Evolutionary conservation across 192 early-diverging fungal genomes (phyloP).

Genomic region (Coemansia sp.): DNA sequence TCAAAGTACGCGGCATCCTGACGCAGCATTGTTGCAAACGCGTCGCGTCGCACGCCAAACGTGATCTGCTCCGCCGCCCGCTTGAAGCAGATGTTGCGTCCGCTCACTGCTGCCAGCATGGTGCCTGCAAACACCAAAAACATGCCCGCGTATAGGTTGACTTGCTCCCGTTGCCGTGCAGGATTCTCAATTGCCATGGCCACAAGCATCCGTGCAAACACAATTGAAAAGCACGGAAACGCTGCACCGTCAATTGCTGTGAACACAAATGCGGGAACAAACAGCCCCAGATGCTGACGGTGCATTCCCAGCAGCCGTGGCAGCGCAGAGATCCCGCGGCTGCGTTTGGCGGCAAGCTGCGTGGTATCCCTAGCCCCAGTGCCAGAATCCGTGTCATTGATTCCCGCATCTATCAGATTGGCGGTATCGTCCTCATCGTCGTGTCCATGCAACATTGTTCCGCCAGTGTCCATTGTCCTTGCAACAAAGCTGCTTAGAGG

Average conservation of each 20-base stretch:
- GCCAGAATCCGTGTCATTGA: neutral
- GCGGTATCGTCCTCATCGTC: neutral
- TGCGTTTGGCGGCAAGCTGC: conserved; percentile 13
- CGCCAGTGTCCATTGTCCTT: neutral
- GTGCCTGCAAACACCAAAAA: conserved; percentile 67
- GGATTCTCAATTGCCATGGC: conserved; percentile 27
- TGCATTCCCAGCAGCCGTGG: conserved; percentile 46
- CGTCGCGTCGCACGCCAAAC: conserved; percentile 60
- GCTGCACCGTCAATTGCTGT: conserved; percentile 70
- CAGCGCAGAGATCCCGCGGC: conserved; percentile 19
- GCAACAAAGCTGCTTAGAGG: neutral
- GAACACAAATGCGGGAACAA: conserved; percentile 62
- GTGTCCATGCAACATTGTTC: neutral
- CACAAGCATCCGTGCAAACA: conserved; percentile 59
- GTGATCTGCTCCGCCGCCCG: conserved; percentile 74
- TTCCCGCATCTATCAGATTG: neutral
- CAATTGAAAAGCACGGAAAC: conserved; percentile 77
- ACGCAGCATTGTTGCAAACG: conserved; percentile 73
- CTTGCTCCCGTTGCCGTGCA: conserved; percentile 29
- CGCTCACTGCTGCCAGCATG: conserved; percentile 57
- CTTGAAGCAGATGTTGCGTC: conserved; percentile 62
- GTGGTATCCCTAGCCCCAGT: conserved; percentile 2
- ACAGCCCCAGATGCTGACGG: conserved; percentile 32
- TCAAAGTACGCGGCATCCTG: conserved; percentile 93
- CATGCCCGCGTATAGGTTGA: conserved; percentile 60